These are phyloP conservation scores for Clitopilus hobsonii DNA, from an alignment of 768 basidiomycete genomes.

Conservation along the genomic window DNA sequence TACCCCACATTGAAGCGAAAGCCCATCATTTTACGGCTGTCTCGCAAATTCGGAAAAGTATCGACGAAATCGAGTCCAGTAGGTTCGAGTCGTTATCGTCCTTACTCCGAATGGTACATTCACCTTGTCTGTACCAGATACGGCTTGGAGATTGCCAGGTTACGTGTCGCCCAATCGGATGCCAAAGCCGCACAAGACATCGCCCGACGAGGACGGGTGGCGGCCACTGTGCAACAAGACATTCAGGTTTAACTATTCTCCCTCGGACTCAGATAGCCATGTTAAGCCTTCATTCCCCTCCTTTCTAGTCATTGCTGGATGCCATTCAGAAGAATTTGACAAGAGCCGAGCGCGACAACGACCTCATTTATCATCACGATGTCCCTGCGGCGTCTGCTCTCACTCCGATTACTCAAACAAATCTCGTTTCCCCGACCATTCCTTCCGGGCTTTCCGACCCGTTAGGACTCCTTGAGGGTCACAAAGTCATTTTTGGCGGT, in stretches of 20 bases:
- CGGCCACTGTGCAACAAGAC: constrained; percentile 67
- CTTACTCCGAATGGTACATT: background rate
- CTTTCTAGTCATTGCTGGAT: constrained; percentile 73
- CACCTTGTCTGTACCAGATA: constrained; percentile 49
- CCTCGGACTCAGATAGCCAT: too few species aligned
- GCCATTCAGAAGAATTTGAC: constrained; percentile 60
- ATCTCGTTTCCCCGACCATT: constrained; percentile 58
- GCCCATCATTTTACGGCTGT: constrained; percentile 83
- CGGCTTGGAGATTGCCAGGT: constrained; percentile 79
- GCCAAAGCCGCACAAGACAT: constrained; percentile 69
- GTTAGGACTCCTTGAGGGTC: constrained; percentile 44
- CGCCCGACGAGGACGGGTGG: constrained; percentile 59
- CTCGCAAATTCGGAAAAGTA: constrained; percentile 81
- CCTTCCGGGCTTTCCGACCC: constrained; percentile 59
- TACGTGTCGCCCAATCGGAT: constrained; percentile 60
- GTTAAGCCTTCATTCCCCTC: too few species aligned
- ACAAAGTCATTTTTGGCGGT: constrained; percentile 63
- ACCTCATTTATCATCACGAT: constrained; percentile 90
- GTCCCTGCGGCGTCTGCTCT: constrained; percentile 72
- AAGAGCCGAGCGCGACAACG: constrained; percentile 87
- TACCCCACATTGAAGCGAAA: constrained; percentile 80
- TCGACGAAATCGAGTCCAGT: constrained; percentile 81
- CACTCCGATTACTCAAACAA: constrained; percentile 54
- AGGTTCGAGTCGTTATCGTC: constrained; percentile 36
- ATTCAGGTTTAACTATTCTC: too few species aligned